Base-by-base conservation (phyloP, 225 moss, liverwort and hornwort species). In the Anthoceros angustus region DNA sequence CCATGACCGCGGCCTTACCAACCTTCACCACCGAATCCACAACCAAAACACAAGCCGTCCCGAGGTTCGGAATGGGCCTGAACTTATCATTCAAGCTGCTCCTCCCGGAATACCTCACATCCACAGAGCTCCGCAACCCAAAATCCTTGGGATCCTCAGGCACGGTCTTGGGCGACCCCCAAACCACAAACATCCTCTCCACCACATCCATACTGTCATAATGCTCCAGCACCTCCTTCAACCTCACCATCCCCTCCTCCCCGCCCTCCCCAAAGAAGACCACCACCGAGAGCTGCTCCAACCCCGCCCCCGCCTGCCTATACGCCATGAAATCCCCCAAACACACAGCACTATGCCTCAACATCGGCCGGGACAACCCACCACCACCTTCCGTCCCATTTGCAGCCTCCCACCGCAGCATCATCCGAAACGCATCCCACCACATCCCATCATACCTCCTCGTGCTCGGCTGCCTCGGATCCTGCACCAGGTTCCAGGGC, bases 31-130 rank as follows among this genome's bases (percentile, higher is more conserved):
- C 23, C 10, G 55, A 55, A 23, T 55, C 55, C 12, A 55, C 55
- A 4, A 55, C 55, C 55, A 55, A 23, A 55, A 55, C 55, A 15
- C 55, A 55, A 23, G 55, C 55, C 0, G 55, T 55, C 23, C n/a
- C 14, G 16, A 55, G 55, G 55, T 18, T 55, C 18, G 55, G 5
- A 55, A 55, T 55, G 7, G 55, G 55, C n/a, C 55, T 55, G 55
- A 55, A 55, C 55, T 55, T 55, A 23, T 55, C 55, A 55, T 55
- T 55, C 55, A 55, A 20, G 55, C 55, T 55, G 55, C 6, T 55
- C 23, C 55, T 55, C 55, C 55, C 55, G n/a, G 55, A 55, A 55
- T 55, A 55, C 18, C 4, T 55, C 12, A 55, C 55, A 23, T 55
- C 55, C 7, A 55, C 23, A 7, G 55, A 12, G 5, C 5, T 55